Conservation (phyloP, 2,329 filamentous ascomycete species). For the Colletotrichum zoysiae region DNA sequence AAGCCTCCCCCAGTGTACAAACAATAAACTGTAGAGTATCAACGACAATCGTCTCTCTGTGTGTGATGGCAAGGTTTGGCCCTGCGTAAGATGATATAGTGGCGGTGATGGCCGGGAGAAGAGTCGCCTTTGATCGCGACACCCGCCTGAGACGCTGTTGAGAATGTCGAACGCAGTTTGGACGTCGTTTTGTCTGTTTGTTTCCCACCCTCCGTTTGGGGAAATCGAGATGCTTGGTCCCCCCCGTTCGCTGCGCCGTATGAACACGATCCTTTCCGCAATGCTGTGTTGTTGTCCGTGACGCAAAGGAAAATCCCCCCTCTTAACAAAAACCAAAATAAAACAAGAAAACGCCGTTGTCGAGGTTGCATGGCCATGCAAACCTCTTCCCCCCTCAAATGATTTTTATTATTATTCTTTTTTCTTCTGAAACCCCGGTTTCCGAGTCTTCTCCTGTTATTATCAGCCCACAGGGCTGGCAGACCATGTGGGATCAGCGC, state of each 20-base stretch:
- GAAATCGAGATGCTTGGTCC: constrained; percentile 6
- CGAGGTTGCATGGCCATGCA: not conserved
- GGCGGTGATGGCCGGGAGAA: not conserved
- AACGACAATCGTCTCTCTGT: not conserved
- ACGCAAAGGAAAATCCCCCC: not conserved
- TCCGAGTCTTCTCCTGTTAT: not conserved
- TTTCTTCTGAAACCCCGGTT: not conserved
- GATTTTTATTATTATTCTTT: not conserved
- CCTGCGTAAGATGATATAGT: not conserved
- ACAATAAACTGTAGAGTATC: not conserved
- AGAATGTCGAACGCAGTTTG: not conserved
- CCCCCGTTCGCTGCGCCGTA: not conserved
- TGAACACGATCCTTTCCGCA: not conserved
- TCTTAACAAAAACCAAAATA: no score
- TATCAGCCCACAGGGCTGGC: not conserved
- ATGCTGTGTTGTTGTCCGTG: not conserved
- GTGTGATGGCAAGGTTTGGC: not conserved
- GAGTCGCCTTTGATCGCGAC: constrained; percentile 15
- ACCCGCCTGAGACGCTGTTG: constrained; percentile 16
- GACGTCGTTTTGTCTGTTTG: not conserved
- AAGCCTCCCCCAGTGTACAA: not conserved
- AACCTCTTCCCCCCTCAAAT: not conserved
- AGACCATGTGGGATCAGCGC: not conserved
- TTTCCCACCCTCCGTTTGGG: not conserved
- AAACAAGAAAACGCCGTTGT: not conserved